phyloP scores from a whole-genome alignment of 257 asterid genomes.

The Solanum habrochaites region DNA sequence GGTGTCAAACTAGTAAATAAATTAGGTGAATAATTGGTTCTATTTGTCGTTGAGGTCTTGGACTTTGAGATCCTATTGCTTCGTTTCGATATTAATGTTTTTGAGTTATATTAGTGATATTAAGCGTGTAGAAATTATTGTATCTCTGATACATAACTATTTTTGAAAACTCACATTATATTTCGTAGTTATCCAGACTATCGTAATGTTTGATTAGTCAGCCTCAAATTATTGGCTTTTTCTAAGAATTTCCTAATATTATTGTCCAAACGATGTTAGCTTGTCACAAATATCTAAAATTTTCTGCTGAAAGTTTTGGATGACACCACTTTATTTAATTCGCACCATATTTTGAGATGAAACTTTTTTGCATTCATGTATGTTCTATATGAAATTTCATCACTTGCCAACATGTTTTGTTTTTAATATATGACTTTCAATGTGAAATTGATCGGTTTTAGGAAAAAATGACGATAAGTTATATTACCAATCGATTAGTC shows the following conservation, averaged over 20 bases:
- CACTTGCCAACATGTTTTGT: neutral
- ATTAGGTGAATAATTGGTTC: too few species aligned
- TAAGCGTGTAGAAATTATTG: neutral
- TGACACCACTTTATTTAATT: neutral
- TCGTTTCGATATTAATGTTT: neutral
- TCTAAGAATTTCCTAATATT: neutral
- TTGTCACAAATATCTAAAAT: neutral
- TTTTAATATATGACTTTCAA: neutral
- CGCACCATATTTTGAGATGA: neutral
- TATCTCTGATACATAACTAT: neutral
- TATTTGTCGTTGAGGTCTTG: neutral
- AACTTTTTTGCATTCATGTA: neutral
- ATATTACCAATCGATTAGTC: neutral
- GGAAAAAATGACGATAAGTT: neutral
- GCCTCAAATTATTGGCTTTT: neutral
- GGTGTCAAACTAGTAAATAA: too few species aligned
- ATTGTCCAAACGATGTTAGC: neutral
- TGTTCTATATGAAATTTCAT: neutral
- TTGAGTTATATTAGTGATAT: neutral
- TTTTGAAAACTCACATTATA: neutral
- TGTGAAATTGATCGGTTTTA: neutral
- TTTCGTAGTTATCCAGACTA: neutral
- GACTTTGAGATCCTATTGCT: neutral
- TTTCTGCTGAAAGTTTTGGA: accelerated
- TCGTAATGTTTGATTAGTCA: neutral